phyloP scores from a whole-genome alignment of 2,329 filamentous ascomycete genomes.

The Diaporthe nobilis region DNA sequence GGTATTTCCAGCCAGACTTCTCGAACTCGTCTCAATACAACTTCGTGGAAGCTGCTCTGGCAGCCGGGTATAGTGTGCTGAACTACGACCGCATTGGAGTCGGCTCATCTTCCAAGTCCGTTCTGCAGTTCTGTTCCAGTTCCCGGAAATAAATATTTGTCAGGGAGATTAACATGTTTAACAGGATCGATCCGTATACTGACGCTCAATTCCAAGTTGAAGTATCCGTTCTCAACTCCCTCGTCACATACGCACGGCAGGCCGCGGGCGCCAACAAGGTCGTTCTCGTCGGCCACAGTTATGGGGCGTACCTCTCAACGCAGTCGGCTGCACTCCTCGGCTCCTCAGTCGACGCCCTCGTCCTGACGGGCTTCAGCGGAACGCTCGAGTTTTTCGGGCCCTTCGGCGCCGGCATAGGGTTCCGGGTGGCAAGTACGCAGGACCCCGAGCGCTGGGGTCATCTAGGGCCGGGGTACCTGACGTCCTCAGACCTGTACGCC shows the following conservation, averaged over 20 bases:
- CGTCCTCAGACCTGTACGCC: conserved; percentile 47
- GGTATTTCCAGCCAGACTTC: conserved; percentile 49
- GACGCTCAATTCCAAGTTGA: conserved; percentile 53
- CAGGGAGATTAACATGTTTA: not conserved
- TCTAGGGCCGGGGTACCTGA: conserved; percentile 48
- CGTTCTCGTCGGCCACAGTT: conserved; percentile 51
- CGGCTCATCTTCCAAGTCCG: conserved; percentile 50
- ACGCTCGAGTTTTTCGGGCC: conserved; percentile 47
- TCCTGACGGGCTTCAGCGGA: conserved; percentile 47
- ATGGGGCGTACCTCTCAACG: conserved; percentile 49
- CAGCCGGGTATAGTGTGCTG: conserved; percentile 50
- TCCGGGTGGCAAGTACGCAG: conserved; percentile 47
- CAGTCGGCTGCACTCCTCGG: conserved; percentile 44
- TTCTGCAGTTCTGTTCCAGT: not conserved
- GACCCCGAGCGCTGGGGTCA: conserved; percentile 47
- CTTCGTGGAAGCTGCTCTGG: conserved; percentile 48
- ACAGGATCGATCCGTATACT: conserved; percentile 45
- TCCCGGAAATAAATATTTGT: not conserved
- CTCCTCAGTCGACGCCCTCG: conserved; percentile 43
- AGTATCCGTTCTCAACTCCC: conserved; percentile 48
- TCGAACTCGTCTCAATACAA: conserved; percentile 44
- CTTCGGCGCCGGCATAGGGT: conserved; percentile 48
- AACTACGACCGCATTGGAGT: conserved; percentile 52
- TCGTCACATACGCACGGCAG: conserved; percentile 47
- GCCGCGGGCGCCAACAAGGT: conserved; percentile 45